Conservation (phyloP, 1,284 basidiomycete genomes). For the Porodaedalea pini region DNA sequence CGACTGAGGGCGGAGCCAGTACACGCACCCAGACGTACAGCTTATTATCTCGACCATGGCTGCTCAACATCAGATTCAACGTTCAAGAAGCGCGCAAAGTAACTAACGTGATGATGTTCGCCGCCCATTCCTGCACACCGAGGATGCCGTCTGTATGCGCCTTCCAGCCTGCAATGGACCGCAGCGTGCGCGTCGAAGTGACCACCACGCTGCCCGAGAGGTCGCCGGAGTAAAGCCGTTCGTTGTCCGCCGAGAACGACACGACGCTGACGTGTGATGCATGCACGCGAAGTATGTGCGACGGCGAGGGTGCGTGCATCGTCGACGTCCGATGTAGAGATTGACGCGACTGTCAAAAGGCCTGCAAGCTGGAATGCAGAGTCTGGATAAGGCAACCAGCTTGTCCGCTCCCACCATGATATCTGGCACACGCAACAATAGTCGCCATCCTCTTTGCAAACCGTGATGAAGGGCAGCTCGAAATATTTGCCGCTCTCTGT, state of each 20-base stretch:
- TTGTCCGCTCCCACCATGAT: slow-evolving; percentile 8
- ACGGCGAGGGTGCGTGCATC: slow-evolving; percentile 16
- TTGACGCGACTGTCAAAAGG: background rate
- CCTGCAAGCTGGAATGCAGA: background rate
- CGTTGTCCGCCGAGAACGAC: slow-evolving; percentile 58
- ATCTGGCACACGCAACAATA: background rate
- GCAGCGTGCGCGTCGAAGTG: slow-evolving; percentile 68
- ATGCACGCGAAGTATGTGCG: slow-evolving; percentile 42
- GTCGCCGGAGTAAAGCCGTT: slow-evolving; percentile 80
- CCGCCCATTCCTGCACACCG: slow-evolving; percentile 70
- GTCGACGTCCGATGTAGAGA: slow-evolving; percentile 4
- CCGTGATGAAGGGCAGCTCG: background rate
- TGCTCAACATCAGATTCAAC: slow-evolving; percentile 31
- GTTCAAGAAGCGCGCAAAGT: background rate
- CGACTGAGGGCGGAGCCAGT: slow-evolving; percentile 43
- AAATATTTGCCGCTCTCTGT: slow-evolving; percentile 10
- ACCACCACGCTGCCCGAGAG: slow-evolving; percentile 65
- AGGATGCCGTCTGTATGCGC: slow-evolving; percentile 76
- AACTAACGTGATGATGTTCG: slow-evolving; percentile 67
- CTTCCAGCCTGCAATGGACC: slow-evolving; percentile 69
- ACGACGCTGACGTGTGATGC: slow-evolving; percentile 36
- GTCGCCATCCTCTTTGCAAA: background rate
- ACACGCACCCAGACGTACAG: slow-evolving; percentile 64
- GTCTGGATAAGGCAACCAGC: background rate
- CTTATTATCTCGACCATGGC: slow-evolving; percentile 86